Percentiles rank a stretch among this genome's conserved stretches.
Evolutionary conservation across 306 rosid species (phyloP).

Genomic region (Begonia peltatifolia): DNA sequence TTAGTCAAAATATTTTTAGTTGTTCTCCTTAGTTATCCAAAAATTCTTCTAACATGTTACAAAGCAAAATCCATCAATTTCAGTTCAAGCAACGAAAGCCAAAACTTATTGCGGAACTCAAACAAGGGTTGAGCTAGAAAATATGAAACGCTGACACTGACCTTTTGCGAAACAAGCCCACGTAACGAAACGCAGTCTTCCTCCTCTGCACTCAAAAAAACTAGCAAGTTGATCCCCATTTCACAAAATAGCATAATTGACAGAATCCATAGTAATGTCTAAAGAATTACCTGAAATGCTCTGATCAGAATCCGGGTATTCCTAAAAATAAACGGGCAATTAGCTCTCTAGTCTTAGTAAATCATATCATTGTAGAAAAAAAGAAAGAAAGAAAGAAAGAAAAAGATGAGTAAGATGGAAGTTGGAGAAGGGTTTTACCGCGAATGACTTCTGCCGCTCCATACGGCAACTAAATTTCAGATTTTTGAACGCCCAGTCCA

Average conservation of each 20-base stretch:
- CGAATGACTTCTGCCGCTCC: too few species aligned
- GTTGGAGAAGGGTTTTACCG: too few species aligned
- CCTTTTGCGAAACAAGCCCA: neutral
- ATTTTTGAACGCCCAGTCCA: too few species aligned
- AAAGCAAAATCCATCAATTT: neutral
- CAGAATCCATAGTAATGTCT: too few species aligned
- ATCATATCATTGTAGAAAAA: too few species aligned
- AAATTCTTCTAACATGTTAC: neutral
- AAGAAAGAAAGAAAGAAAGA: too few species aligned
- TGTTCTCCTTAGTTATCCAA: too few species aligned
- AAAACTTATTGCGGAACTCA: neutral
- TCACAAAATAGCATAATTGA: too few species aligned
- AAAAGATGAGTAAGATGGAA: too few species aligned
- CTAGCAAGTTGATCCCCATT: neutral
- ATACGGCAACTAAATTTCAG: too few species aligned
- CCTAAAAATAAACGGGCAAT: neutral
- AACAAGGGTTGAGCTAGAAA: neutral
- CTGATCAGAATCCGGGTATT: neutral
- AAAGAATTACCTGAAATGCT: constrained; percentile 1
- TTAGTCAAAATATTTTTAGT: too few species aligned
- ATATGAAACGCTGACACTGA: neutral
- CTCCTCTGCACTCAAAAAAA: neutral
- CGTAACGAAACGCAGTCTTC: neutral
- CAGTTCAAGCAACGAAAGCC: neutral
- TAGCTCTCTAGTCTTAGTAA: neutral